phyloP scores from a whole-genome alignment of 306 rosid genomes.

The Dalbergia cultrata region DNA sequence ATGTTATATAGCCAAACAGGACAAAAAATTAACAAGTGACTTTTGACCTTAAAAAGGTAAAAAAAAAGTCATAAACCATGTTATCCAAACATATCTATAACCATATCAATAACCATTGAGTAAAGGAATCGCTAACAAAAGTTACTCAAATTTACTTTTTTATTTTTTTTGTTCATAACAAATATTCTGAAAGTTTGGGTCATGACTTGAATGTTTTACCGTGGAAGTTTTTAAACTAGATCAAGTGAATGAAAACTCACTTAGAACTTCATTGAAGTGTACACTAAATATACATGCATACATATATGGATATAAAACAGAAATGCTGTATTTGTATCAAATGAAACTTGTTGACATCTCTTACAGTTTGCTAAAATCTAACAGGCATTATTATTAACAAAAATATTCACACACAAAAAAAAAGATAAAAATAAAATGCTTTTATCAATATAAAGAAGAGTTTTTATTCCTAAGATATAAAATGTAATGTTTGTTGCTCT shows the following conservation, averaged over 20 bases:
- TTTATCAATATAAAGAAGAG: slow-evolving; percentile 8
- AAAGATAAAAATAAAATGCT: neutral
- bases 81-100: no score
- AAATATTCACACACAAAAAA: neutral
- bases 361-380: slow-evolving; percentile 15
- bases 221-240: neutral
- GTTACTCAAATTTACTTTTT: neutral
- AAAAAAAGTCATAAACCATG: no score
- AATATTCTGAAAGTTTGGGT: neutral
- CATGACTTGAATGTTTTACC: no score
- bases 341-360: neutral
- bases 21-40: no score
- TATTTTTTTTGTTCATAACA: neutral
- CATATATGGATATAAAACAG: neutral
- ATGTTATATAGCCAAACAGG: no score
- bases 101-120: neutral
- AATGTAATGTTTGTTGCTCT: no score
- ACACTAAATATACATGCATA: neutral
- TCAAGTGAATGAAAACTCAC: neutral
- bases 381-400: neutral
- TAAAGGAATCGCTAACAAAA: slow-evolving; percentile 5
- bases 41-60: no score
- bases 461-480: no score
- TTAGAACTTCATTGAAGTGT: no score
- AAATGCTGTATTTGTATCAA: neutral